Evolutionary conservation across 1,284 basidiomycete genomes (phyloP).

Genomic region (Volvariella surrecta): DNA sequence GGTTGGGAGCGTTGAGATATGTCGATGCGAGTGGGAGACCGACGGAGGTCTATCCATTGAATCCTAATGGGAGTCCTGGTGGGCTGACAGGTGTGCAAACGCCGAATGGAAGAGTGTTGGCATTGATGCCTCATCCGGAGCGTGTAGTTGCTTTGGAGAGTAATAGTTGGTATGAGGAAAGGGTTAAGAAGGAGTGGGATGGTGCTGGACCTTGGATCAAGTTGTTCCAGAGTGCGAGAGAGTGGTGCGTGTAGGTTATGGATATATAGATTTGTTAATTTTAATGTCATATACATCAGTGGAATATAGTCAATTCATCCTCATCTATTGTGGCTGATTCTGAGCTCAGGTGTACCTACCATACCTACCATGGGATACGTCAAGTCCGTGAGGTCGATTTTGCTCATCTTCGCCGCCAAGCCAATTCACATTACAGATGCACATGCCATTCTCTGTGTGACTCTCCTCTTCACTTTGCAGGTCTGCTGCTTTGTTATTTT

Average conservation of each 20-base stretch:
- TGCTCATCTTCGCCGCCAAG: too few relatives aligned
- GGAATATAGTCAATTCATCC: too few relatives aligned
- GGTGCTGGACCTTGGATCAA: slow-evolving; percentile 90
- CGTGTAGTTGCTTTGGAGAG: slow-evolving; percentile 69
- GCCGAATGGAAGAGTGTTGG: slow-evolving; percentile 79
- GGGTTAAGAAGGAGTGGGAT: slow-evolving; percentile 49
- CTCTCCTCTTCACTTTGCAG: too few relatives aligned
- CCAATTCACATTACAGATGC: too few relatives aligned
- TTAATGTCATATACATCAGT: too few relatives aligned
- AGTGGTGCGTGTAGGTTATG: slow-evolving; percentile 31
- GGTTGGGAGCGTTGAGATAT: slow-evolving; percentile 68
- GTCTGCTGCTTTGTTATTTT: too few relatives aligned
- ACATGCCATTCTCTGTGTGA: too few relatives aligned
- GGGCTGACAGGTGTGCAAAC: slow-evolving; percentile 90
- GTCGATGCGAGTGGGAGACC: slow-evolving; percentile 61
- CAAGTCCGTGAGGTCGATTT: too few relatives aligned
- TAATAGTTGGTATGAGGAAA: slow-evolving; percentile 79
- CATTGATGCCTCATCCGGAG: slow-evolving; percentile 96
- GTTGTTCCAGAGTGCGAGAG: slow-evolving; percentile 89
- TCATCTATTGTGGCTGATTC: too few relatives aligned
- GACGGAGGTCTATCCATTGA: slow-evolving; percentile 81
- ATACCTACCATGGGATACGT: too few relatives aligned
- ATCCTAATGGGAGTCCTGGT: slow-evolving; percentile 88
- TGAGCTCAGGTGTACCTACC: too few relatives aligned
- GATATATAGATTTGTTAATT: too few relatives aligned